Percentiles rank a stretch among this genome's conserved stretches.
Conservation (phyloP, 164 flowering plant genomes). For the Tetracentron sinense region DNA sequence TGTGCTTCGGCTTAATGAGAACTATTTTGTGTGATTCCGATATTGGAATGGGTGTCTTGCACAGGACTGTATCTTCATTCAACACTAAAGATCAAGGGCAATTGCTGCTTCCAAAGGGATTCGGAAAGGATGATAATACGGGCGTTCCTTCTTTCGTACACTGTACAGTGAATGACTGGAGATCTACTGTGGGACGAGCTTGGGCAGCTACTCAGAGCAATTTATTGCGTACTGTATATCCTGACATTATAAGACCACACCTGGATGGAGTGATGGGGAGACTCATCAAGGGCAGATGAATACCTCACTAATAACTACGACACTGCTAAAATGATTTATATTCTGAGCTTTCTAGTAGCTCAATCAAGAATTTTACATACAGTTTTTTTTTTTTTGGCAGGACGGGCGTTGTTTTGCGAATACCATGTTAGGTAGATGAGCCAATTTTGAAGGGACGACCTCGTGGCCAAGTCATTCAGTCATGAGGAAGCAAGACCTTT, state of each 20-base stretch:
- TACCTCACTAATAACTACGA: too few relatives aligned
- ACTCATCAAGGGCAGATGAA: conserved; percentile 29
- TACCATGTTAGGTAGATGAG: conserved; percentile 73
- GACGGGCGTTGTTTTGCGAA: conserved; percentile 66
- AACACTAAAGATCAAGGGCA: conserved; percentile 47
- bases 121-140: conserved; percentile 41
- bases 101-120: conserved; percentile 78
- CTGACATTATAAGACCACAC: conserved; percentile 42
- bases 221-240: conserved; percentile 58
- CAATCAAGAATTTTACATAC: too few relatives aligned
- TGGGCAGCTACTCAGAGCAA: conserved; percentile 70
- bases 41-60: conserved; percentile 2
- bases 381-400: too few relatives aligned
- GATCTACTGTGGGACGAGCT: conserved; percentile 67
- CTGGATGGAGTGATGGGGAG: conserved; percentile 76
- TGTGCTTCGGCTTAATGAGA: too few relatives aligned
- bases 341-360: too few relatives aligned
- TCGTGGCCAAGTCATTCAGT: conserved; percentile 54
- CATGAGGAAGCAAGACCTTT: conserved; percentile 46
- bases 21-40: too few relatives aligned
- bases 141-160: conserved; percentile 80
- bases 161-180: conserved; percentile 55
- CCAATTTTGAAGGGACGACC: conserved; percentile 42
- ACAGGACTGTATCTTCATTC: conserved; percentile 61
- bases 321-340: too few relatives aligned